Conservation (phyloP, 352 stramenopile species). For the Globisporangium acanthophoron region DNA sequence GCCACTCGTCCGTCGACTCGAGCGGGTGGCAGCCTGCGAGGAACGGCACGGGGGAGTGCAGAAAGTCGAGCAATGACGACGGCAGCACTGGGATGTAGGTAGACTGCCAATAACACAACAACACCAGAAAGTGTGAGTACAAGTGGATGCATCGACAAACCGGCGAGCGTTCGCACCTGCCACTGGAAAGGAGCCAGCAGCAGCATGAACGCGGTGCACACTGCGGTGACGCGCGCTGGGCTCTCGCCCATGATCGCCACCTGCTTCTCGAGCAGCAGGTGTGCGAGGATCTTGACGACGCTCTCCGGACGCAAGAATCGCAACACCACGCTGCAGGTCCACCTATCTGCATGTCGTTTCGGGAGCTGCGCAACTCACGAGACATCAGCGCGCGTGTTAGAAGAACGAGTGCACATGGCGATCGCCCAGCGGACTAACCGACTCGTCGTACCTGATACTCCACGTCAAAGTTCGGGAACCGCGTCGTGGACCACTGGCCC, state of each 20-base stretch:
- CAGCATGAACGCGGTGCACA: conserved; percentile 65
- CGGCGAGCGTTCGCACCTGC: conserved; percentile 25
- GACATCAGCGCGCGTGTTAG: no score
- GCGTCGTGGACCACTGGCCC: conserved; percentile 51
- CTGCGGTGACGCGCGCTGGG: conserved; percentile 55
- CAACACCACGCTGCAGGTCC: conserved; percentile 63
- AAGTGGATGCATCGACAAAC: neutral
- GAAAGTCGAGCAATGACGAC: conserved; percentile 64
- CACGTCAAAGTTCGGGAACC: conserved; percentile 53
- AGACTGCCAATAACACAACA: conserved; percentile 24
- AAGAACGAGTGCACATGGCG: neutral
- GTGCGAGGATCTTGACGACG: conserved; percentile 63
- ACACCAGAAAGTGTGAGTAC: conserved; percentile 1
- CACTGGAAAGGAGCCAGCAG: conserved; percentile 80
- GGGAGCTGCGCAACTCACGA: conserved; percentile 29
- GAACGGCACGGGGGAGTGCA: conserved; percentile 82
- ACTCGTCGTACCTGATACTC: conserved; percentile 55
- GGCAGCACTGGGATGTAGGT: conserved; percentile 84
- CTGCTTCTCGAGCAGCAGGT: conserved; percentile 77
- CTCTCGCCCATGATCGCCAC: conserved; percentile 72
- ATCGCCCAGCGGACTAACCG: neutral
- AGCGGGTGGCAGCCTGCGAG: conserved; percentile 63
- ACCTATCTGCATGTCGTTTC: conserved; percentile 62
- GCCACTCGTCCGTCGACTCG: conserved; percentile 63
- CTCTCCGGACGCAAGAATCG: conserved; percentile 49